Base-by-base conservation (phyloP, 441 rosid genomes). In the Hura crepitans region DNA sequence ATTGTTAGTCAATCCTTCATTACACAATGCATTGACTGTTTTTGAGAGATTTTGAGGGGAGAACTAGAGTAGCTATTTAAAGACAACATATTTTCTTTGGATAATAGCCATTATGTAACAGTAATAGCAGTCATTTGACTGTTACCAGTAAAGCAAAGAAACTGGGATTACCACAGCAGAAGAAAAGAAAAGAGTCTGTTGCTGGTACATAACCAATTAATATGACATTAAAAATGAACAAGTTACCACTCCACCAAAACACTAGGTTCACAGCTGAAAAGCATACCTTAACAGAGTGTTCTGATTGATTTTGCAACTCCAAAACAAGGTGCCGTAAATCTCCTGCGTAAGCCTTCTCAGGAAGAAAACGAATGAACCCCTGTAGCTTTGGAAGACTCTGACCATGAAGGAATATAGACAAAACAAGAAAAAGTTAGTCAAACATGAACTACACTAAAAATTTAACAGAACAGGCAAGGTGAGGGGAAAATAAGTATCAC, bases 371-470 rank as follows among this genome's bases (percentile, higher is more conserved):
- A 78, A 93, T 79, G 76, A 78, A 70, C 70, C 98, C 97, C 80
- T 89, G 93, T 75, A 96, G 96, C 94, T 83, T 91, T 75, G 99
- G 99, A 63, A 89, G 76, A 81, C 80, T 83, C 99, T 93, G 86
- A 66, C 78, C 57, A 62, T 27, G 69, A 70, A 68, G 60, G 28
- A 67, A 75, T 39, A 57, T 20, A 58, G 5, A 75, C 27, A 35
- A 73, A 47, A 37, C 37, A 59, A 46, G 57, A 20, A 27, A 69
- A 60, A 54, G 14, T 62, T 50, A 23, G 33, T 64, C 18, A 57
- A 77, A 64, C 49, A 74, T 42, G 75, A 62, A 46, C 35, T 66
- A 62, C 5, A 62, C 25, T 46, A 53, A 2, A 67, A 25, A 65
- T 49, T 65, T 64, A 68, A 70, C 47, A 68, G 46, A 66, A 56